Percentiles rank a stretch among this genome's conserved stretches.
Conservation (phyloP, 306 rosid species). For the Cucurbita maxima region DNA sequence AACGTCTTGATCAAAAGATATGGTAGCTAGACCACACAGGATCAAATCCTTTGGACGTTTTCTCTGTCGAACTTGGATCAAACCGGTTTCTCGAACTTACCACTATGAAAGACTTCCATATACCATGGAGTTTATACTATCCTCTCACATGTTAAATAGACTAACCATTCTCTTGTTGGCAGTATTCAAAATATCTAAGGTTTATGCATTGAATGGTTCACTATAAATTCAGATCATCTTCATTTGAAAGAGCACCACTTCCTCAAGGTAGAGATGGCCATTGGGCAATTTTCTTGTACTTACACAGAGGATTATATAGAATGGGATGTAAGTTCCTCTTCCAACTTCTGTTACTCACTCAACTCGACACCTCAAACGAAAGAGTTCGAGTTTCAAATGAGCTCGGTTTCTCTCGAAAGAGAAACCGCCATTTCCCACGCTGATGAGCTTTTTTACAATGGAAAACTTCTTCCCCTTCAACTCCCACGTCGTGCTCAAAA, state of each 20-base stretch:
- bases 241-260: not conserved
- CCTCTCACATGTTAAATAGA: no score
- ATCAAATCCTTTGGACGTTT: no score
- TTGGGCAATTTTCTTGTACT: slow-evolving; percentile 6
- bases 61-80: no score
- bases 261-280: not conserved
- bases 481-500: slow-evolving; percentile 64
- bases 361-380: slow-evolving; percentile 45
- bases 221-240: slow-evolving; percentile 1
- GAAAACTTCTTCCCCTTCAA: slow-evolving; percentile 92
- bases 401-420: slow-evolving; percentile 22
- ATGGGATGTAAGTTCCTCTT: slow-evolving; percentile 20
- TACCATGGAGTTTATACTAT: no score
- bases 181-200: slow-evolving; percentile 1
- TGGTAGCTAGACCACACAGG: no score
- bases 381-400: slow-evolving; percentile 92
- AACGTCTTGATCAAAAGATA: no score
- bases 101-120: no score
- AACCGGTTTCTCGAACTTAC: no score
- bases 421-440: slow-evolving; percentile 53
- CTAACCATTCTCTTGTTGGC: slow-evolving; percentile 1
- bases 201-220: not conserved
- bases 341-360: slow-evolving; percentile 17
- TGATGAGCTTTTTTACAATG: slow-evolving; percentile 87
- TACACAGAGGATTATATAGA: slow-evolving; percentile 7